phyloP scores from a whole-genome alignment of 2,329 filamentous ascomycete genomes.

The Sporothrix pallida region DNA sequence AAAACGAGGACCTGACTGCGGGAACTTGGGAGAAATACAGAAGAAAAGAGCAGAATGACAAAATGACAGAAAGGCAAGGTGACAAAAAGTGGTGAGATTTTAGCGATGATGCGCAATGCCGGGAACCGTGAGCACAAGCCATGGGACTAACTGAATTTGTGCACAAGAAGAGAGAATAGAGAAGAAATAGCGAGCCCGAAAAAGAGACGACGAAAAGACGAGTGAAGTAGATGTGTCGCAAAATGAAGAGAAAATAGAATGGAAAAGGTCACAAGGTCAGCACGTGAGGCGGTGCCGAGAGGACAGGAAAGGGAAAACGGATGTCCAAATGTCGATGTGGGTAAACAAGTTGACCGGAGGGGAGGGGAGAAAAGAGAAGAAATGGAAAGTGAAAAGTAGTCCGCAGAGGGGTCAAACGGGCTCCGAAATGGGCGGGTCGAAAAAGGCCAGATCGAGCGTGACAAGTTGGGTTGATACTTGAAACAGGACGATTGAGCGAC shows the following conservation, averaged over 20 bases:
- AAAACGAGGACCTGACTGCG: background rate
- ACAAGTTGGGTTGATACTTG: too few species aligned
- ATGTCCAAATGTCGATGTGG: background rate
- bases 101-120: conserved; percentile 12
- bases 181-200: background rate
- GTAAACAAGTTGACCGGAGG: conserved; percentile 5
- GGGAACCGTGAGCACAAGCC: conserved; percentile 3
- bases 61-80: background rate
- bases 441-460: background rate
- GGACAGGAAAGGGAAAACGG: background rate
- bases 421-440: background rate
- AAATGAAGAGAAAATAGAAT: conserved; percentile 1
- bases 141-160: background rate
- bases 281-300: conserved; percentile 7
- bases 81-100: background rate
- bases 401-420: background rate
- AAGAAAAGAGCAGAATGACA: background rate
- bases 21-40: background rate
- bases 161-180: background rate
- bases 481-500: background rate
- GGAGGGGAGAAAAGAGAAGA: background rate
- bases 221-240: background rate
- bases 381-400: background rate
- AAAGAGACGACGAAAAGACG: background rate
- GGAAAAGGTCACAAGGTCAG: background rate